These are phyloP conservation scores for Tuber microsphaerosporum DNA, from an alignment of 495 filamentous ascomycete genomes.

Conservation along the genomic window DNA sequence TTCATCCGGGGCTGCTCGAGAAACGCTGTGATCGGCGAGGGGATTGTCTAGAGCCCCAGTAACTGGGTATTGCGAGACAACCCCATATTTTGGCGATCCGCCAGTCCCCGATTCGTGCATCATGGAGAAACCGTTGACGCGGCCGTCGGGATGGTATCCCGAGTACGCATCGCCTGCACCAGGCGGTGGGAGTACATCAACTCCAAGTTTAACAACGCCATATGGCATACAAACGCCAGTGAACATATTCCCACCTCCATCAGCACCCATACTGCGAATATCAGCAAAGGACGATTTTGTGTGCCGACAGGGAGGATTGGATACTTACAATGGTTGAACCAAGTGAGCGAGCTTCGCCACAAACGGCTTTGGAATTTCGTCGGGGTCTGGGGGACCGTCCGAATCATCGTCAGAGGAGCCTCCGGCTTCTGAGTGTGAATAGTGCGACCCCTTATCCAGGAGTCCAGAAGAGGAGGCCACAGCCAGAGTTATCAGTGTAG, in stretches of 20 bases:
- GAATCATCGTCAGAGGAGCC: neutral
- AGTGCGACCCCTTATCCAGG: neutral
- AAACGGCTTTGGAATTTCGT: neutral
- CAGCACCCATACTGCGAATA: slow-evolving; percentile 38
- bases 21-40: slow-evolving; percentile 52
- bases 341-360: neutral
- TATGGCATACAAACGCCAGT: slow-evolving; percentile 60
- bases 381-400: neutral
- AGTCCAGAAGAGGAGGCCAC: neutral
- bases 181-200: slow-evolving; percentile 51
- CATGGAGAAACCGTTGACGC: slow-evolving; percentile 63
- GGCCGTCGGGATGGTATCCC: slow-evolving; percentile 54
- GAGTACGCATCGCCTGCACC: slow-evolving; percentile 57
- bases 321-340: neutral
- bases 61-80: slow-evolving; percentile 60
- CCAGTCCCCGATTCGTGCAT: slow-evolving; percentile 71
- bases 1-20: slow-evolving; percentile 49
- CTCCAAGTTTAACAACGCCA: slow-evolving; percentile 64
- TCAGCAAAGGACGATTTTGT: slow-evolving; percentile 9
- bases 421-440: neutral
- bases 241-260: slow-evolving; percentile 60
- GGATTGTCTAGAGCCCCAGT: slow-evolving; percentile 52
- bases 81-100: slow-evolving; percentile 67
- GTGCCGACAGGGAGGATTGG: neutral
- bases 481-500: neutral